Base-by-base conservation (phyloP, 2,329 filamentous ascomycete species). In the Hansfordia pulvinata region DNA sequence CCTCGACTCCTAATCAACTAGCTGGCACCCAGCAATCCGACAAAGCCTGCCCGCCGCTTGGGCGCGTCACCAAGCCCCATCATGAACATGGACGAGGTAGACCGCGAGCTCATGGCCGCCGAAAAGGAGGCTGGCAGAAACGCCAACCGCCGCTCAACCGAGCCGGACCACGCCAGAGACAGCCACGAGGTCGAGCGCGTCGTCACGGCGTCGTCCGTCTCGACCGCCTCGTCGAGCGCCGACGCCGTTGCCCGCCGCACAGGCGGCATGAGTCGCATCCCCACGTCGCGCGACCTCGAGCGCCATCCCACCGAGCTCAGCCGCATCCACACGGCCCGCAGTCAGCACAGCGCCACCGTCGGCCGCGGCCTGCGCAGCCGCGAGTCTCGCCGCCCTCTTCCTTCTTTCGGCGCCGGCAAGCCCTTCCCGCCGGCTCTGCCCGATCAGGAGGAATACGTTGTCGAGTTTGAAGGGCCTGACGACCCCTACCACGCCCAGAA, bases 401-500 rank as follows among this genome's bases (percentile, higher is more conserved):
- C 80, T 2, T 52, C 56, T 6, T 82, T 85, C 47, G 80, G 80
- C 19, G 71, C 61, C 29, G 78, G 76, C n/a, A 86, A 84, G 53
- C 62, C 73, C 1, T 83, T 72, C 41, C 81, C 81, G 3, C 79
- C 79, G 4, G 60, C 57, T 1, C 47, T 86, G 21, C 78, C 79
- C 2, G 69, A 74, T 10, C 62, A 66, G 39, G 80, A 86, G 40
- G 72, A 81, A 36, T 88, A 86, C 43, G 78, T 85, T 1, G 80
- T 86, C 22, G 80, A 84, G 50, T 93, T 93, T 44, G 77, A 86
- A 39, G 85, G 84, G 0, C 76, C 73, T 2, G 65, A 85, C 36
- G 85, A 93, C 42, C 84, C 84, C 3, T 45, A 86, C 33, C 84
- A 93, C 50, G 78, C 83, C 2, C 80, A 88, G 54, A 93, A 93